phyloP scores from a whole-genome alignment of 495 filamentous ascomycete genomes.

The Penicillium daleae region DNA sequence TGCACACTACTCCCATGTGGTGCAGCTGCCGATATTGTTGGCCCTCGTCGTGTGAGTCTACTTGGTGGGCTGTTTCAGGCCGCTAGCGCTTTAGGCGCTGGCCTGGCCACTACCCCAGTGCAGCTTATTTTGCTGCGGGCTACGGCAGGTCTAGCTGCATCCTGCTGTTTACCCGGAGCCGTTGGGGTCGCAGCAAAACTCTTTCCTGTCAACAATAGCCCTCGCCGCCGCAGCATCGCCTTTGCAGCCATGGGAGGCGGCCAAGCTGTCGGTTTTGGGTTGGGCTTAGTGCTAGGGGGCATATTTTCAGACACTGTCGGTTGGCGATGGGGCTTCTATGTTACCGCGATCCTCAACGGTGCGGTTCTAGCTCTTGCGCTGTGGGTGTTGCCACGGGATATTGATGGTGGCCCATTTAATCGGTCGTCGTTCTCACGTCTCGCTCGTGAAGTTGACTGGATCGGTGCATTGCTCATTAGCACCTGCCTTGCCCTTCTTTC shows the following conservation, averaged over 20 bases:
- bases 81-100: not conserved
- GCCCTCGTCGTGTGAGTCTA: not conserved
- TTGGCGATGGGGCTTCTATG: constrained; percentile 51
- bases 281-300: constrained; percentile 38
- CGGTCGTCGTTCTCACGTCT: not conserved
- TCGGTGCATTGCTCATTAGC: not conserved
- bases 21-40: not conserved
- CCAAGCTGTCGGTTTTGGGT: not conserved
- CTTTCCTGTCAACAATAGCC: not conserved
- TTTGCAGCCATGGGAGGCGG: not conserved
- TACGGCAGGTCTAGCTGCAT: not conserved
- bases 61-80: not conserved
- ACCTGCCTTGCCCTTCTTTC: no score
- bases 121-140: not conserved
- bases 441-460: not conserved
- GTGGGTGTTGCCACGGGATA: not conserved
- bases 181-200: not conserved
- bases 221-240: not conserved
- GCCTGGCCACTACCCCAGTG: not conserved
- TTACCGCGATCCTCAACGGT: constrained; percentile 34
- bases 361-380: not conserved
- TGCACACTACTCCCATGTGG: not conserved
- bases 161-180: not conserved
- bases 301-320: constrained; percentile 47
- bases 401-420: no score